These are phyloP conservation scores for Stenocarpella maydis DNA, from an alignment of 2,329 filamentous ascomycete genomes.

Conservation along the genomic window DNA sequence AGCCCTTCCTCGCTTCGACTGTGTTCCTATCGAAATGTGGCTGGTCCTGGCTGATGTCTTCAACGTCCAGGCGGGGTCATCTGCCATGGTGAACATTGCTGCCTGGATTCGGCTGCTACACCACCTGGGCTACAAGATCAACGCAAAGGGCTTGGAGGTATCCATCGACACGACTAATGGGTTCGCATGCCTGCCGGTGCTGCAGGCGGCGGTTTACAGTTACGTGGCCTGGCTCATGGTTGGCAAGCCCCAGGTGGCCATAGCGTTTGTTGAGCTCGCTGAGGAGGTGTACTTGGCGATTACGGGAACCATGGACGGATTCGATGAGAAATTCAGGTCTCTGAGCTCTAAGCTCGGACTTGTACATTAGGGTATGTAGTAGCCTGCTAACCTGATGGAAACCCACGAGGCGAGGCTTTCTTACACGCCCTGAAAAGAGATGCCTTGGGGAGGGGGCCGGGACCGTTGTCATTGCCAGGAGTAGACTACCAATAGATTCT, in stretches of 20 bases:
- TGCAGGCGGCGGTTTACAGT: neutral
- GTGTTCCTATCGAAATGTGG: neutral
- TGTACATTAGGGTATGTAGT: too few relatives aligned
- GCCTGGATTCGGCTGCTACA: neutral
- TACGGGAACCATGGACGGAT: neutral
- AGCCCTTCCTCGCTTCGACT: neutral
- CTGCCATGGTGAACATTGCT: neutral
- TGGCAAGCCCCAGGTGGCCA: neutral
- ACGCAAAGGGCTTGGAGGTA: neutral
- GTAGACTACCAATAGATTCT: too few relatives aligned
- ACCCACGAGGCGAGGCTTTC: too few relatives aligned
- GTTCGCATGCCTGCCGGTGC: accelerated
- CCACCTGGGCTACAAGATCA: neutral
- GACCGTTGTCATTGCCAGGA: too few relatives aligned
- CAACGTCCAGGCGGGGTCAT: too few relatives aligned
- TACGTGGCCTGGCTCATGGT: neutral
- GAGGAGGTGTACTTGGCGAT: neutral
- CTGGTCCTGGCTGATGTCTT: neutral
- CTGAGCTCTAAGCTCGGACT: neutral
- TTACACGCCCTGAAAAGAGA: too few relatives aligned
- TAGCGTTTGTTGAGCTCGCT: neutral
- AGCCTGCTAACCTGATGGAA: too few relatives aligned
- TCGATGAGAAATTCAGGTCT: neutral
- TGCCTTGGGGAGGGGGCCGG: too few relatives aligned
- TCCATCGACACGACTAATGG: conserved; percentile 6